Evolutionary conservation across 805 yeast species (phyloP).

Genomic region (Starmerella etchellsii): DNA sequence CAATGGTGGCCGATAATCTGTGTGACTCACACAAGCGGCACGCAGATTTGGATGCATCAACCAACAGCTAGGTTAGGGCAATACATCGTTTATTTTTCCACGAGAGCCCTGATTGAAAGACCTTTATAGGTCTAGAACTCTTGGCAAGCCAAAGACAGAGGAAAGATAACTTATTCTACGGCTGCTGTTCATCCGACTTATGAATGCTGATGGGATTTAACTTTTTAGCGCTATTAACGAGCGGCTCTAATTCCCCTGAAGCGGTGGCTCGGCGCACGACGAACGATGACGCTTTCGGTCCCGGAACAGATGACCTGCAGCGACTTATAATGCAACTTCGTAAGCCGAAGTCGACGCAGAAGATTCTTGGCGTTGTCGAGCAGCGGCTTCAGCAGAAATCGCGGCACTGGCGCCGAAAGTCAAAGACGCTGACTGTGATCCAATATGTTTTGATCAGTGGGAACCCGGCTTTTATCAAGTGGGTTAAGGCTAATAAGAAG

Average conservation of each 20-base stretch:
- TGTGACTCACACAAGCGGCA: too few species aligned
- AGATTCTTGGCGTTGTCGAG: slow-evolving; percentile 18
- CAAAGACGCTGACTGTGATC: slow-evolving; percentile 21
- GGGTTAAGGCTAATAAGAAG: slow-evolving; percentile 13
- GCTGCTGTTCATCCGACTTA: too few species aligned
- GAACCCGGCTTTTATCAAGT: slow-evolving; percentile 13
- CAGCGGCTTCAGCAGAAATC: slow-evolving; percentile 16
- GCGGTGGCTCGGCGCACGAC: slow-evolving; percentile 20
- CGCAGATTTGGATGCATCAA: too few species aligned
- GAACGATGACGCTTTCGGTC: slow-evolving; percentile 18
- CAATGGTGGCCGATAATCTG: too few species aligned
- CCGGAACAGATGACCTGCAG: slow-evolving; percentile 20
- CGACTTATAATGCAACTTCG: slow-evolving; percentile 14
- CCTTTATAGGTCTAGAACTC: too few species aligned
- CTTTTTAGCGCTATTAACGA: too few species aligned
- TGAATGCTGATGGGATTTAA: too few species aligned
- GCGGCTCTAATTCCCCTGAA: slow-evolving; percentile 13
- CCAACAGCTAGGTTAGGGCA: too few species aligned
- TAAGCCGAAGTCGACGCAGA: slow-evolving; percentile 14
- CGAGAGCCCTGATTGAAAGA: too few species aligned
- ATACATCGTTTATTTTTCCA: too few species aligned
- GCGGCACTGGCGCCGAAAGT: slow-evolving; percentile 23
- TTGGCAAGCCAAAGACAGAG: too few species aligned
- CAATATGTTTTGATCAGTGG: slow-evolving; percentile 22
- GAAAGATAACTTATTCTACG: too few species aligned